Evolutionary conservation across 176 grass and related monocot species (phyloP), one percentile per base, ranked within the genome.

Genomic region (Lolium rigidum): DNA sequence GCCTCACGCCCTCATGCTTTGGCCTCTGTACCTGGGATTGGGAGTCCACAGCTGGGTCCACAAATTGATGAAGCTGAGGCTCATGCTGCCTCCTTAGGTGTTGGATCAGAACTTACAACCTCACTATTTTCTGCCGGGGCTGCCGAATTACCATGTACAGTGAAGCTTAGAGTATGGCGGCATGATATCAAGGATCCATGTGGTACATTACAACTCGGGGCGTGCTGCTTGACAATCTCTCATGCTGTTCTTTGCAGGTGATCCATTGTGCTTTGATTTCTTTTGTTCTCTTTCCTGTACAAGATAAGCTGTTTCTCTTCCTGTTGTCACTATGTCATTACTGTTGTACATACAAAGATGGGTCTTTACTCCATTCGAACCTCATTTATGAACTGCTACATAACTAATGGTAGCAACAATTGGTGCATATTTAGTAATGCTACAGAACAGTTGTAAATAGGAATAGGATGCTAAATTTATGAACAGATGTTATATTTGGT

Each of bases 201-300:
- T 84, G 79, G 61, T 58, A 13, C 37, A 15, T 84, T 99, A 44
- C 83, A 90, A 75, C 50, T 75, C 22, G 86, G 88, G 37, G 88
- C 78, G 28, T 94, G 86, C 75, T 76, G 92, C 41, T 84, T 99
- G 89, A 90, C 87, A 35, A 94, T 99, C 86, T 95, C 97, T 75
- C 92, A 99, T 86, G 97, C 94, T n/a, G 97, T 99, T 78, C 97
- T 99, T 89, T 94, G 97, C 97, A 99, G 97, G 97, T 99, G 77
- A 50, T 80, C 35, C 70, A 46, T 5, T 73, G 46, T 78, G 10
- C 62, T 82, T 63, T 84, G 37, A 20, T 84, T 80, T 87, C 58
- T 74, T 83, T 35, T 57, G 5, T 20, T 90, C 49, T 61, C 49
- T 74, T 86, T 63, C 39, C 24, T 62, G 35, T 69, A 67, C 74